Evolutionary conservation across 2,329 filamentous ascomycete genomes (phyloP).

Genomic region (Pyrenophora graminea): DNA sequence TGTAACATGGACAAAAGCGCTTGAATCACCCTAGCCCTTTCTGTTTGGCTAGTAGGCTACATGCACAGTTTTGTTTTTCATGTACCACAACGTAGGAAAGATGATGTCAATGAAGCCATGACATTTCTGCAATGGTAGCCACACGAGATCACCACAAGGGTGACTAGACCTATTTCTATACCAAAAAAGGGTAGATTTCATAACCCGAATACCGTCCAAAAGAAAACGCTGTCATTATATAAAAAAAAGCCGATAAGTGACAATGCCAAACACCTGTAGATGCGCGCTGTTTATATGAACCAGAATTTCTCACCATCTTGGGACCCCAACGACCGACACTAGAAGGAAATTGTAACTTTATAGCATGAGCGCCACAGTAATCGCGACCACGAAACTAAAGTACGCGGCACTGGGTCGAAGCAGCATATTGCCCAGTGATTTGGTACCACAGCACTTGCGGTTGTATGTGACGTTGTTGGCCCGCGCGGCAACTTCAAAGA

Average conservation of each 20-base stretch:
- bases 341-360: slow-evolving; percentile 6
- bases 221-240: slow-evolving; percentile 3
- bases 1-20: no score
- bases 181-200: no score
- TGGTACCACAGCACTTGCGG: slow-evolving; percentile 60
- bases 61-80: no score
- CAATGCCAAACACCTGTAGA: no score
- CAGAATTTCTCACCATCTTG: neutral
- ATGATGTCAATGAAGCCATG: neutral
- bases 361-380: slow-evolving; percentile 23
- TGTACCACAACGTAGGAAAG: neutral
- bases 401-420: slow-evolving; percentile 19
- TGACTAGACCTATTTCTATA: no score
- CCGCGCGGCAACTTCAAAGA: slow-evolving; percentile 47
- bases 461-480: slow-evolving; percentile 76
- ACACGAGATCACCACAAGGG: no score
- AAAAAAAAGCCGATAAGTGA: neutral
- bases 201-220: neutral
- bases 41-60: no score
- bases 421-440: slow-evolving; percentile 17
- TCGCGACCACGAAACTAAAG: slow-evolving; percentile 23
- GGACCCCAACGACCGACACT: neutral
- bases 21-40: no score
- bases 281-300: no score
- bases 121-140: neutral